Base-by-base conservation (phyloP, 768 basidiomycete species). In the Dendrothele bispora region DNA sequence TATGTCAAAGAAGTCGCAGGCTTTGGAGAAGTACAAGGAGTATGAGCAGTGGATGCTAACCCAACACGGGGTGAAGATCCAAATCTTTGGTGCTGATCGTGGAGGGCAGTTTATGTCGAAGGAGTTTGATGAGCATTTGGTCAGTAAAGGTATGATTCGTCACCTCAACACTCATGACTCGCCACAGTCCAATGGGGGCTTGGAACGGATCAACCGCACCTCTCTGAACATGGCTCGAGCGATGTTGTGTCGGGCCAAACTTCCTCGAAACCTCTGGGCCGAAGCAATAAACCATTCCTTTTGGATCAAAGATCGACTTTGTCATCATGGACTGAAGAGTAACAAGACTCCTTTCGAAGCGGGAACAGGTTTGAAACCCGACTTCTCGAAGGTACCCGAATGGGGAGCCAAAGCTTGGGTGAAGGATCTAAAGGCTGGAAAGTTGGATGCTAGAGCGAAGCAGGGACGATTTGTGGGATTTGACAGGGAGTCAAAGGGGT, bases 151-250 rank as follows among this genome's bases (percentile, higher is more conserved):
- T 2, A 71, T 65, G 0, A 40, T 54, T 39, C 56, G 55, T 18
- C 61, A 68, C 27, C 61, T 68, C 20, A 68, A 60, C 2, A 59
- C 66, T 20, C 65, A 68, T 38, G 59, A 70, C 52, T 59, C 61
- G 15, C 66, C 69, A 12, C 54, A 56, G 25, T 63, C 60, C 30
- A 68, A 70, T 48, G 63, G 67, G 15, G 55, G 53, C 17, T 52
- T 61, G 4, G 64, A 70, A 54, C 51, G 55, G 8, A 56, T 52
- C 22, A 64, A 65, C 36, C 48, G 62, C 17, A 60, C 57, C 14
- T 59, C 62, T 27, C 14, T 39, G 10, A 60, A 61, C 22, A 39
- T 39, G 28, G 50, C 55, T 24, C 53, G 53, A 40, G 62, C 65
- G 2, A 64, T 73, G 60, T 48, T 71, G 21, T 28, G 36, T 27